Percentiles rank a stretch among this genome's conserved stretches.
phyloP scores from a whole-genome alignment of 768 basidiomycete species.

The Candolleomyces eurysporus region DNA sequence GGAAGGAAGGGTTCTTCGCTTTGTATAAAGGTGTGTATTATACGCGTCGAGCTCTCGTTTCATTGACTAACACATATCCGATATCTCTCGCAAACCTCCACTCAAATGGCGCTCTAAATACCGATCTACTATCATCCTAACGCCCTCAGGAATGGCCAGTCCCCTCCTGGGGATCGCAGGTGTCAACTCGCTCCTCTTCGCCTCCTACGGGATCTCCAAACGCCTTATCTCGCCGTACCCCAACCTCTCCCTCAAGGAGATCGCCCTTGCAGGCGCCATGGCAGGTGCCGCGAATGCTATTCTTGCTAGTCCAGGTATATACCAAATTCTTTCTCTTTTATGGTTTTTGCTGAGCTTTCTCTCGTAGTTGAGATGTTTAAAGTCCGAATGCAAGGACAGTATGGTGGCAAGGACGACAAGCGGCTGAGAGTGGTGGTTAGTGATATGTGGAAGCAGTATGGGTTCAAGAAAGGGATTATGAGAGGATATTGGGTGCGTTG shows the following conservation, averaged over 20 bases:
- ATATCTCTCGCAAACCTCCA: too few species aligned
- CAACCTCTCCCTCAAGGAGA: slow-evolving; percentile 74
- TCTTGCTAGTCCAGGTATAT: slow-evolving; percentile 80
- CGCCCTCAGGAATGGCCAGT: slow-evolving; percentile 70
- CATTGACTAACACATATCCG: neutral
- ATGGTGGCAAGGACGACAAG: slow-evolving; percentile 79
- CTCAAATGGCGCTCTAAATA: too few species aligned
- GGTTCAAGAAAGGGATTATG: slow-evolving; percentile 88
- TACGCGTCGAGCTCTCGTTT: neutral
- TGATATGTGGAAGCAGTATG: slow-evolving; percentile 88
- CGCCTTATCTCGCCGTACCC: slow-evolving; percentile 88
- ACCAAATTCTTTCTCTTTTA: slow-evolving; percentile 8
- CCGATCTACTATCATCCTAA: neutral
- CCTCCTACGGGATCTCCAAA: slow-evolving; percentile 80
- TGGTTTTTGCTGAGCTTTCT: neutral
- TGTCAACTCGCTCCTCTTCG: slow-evolving; percentile 94
- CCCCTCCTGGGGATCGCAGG: slow-evolving; percentile 92
- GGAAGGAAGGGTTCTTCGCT: slow-evolving; percentile 90
- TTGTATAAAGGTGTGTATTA: slow-evolving; percentile 80
- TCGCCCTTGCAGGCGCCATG: slow-evolving; percentile 83
- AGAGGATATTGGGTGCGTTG: slow-evolving; percentile 87
- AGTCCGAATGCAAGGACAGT: slow-evolving; percentile 96
- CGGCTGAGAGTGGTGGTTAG: slow-evolving; percentile 64
- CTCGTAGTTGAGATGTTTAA: slow-evolving; percentile 93
- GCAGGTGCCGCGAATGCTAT: slow-evolving; percentile 91